Percentiles rank a stretch among this genome's conserved stretches.
Evolutionary conservation across 176 grass and related monocot species (phyloP).

Genomic region (Poa annua): DNA sequence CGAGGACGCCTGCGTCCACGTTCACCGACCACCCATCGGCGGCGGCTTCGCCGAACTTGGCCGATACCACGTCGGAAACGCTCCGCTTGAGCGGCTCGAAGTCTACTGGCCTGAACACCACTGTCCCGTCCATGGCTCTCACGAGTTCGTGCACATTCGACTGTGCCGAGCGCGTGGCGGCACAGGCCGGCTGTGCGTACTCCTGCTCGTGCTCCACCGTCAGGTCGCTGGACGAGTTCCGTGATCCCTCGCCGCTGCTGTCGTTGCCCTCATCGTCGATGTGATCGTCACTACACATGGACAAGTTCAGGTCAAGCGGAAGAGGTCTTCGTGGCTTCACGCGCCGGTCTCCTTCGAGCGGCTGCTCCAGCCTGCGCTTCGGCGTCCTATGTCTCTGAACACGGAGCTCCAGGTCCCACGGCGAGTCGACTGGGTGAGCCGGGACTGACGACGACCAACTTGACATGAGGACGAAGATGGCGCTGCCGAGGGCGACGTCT

Average conservation of each 20-base stretch:
- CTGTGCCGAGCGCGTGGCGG: constrained; percentile 21
- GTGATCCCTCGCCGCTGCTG: constrained; percentile 55
- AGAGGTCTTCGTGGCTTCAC: constrained; percentile 47
- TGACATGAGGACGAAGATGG: constrained; percentile 64
- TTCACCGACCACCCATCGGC: constrained; percentile 27
- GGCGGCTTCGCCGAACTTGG: constrained; percentile 39
- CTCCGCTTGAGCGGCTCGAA: constrained; percentile 50
- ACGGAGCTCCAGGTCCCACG: constrained; percentile 62
- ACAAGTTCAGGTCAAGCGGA: constrained; percentile 78
- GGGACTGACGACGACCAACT: constrained; percentile 31
- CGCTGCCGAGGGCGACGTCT: constrained; percentile 59
- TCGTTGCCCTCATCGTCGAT: constrained; percentile 48
- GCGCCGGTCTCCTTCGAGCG: constrained; percentile 16
- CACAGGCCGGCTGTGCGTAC: constrained; percentile 10
- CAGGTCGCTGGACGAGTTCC: constrained; percentile 76
- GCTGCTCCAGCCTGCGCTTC: constrained; percentile 50
- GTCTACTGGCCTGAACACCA: constrained; percentile 70
- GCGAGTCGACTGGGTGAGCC: constrained; percentile 5
- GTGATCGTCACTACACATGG: constrained; percentile 40
- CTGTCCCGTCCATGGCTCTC: constrained; percentile 43
- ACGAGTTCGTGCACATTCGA: constrained; percentile 41
- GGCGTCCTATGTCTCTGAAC: constrained; percentile 1
- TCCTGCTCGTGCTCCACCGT: constrained; percentile 73
- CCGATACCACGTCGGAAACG: constrained; percentile 49
- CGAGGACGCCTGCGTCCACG: constrained; percentile 46